Evolutionary conservation across 768 basidiomycete genomes (phyloP).

Genomic region (Dacryopinax primogenitus): DNA sequence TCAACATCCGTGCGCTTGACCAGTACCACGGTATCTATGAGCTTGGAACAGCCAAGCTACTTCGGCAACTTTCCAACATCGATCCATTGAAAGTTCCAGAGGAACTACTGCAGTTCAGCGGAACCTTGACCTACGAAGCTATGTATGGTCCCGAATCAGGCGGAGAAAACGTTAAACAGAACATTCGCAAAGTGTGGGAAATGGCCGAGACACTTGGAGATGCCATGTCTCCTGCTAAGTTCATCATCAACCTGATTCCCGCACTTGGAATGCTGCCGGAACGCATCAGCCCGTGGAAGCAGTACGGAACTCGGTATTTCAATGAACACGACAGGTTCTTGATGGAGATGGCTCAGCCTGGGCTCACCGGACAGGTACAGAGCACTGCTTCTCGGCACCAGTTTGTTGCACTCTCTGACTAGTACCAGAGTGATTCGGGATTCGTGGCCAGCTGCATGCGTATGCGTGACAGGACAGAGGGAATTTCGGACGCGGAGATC

Average conservation of each 20-base stretch:
- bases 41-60: neutral
- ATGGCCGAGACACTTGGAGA: neutral
- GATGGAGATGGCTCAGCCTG: neutral
- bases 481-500: neutral
- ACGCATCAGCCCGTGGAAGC: neutral
- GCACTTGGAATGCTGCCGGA: neutral
- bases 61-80: neutral
- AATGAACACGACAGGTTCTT: neutral
- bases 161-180: neutral
- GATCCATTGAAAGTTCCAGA: neutral
- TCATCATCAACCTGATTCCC: neutral
- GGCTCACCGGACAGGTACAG: neutral
- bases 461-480: neutral
- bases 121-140: neutral
- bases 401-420: neutral
- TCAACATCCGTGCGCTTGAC: neutral
- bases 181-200: neutral
- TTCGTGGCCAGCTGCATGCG: neutral
- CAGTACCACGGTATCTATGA: neutral
- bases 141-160: neutral
- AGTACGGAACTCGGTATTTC: neutral
- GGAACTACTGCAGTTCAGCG: neutral
- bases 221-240: neutral
- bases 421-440: neutral
- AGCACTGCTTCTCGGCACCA: neutral